These are phyloP conservation scores for Fusarium clavum DNA, from an alignment of 2,329 filamentous ascomycete species.

Conservation along the genomic window DNA sequence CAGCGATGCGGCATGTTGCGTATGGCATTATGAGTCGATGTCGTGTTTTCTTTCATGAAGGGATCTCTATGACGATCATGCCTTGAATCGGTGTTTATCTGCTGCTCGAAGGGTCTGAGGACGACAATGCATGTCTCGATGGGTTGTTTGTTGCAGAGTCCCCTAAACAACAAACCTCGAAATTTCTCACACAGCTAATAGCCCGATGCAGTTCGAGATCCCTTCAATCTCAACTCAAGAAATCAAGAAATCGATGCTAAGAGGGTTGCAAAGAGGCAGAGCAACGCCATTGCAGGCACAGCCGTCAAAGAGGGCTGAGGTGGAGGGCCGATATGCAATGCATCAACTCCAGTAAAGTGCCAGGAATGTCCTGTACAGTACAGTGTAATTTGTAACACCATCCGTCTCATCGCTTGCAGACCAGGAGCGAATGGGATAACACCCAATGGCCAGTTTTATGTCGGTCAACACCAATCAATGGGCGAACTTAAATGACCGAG, in stretches of 20 bases:
- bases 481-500: conserved; percentile 5
- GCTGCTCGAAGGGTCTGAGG: conserved; percentile 7
- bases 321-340: conserved; percentile 44
- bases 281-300: conserved; percentile 43
- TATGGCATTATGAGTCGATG: conserved; percentile 10
- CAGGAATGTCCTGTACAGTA: background rate
- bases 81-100: conserved; percentile 16
- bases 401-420: conserved; percentile 14
- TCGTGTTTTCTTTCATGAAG: conserved; percentile 3
- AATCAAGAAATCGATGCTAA: background rate
- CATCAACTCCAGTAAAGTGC: conserved; percentile 17
- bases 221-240: background rate
- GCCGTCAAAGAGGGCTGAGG: conserved; percentile 47
- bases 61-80: conserved; percentile 12
- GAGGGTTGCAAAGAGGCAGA: conserved; percentile 37
- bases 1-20: conserved; percentile 2
- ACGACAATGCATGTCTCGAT: conserved; percentile 1
- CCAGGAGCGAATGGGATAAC: conserved; percentile 15
- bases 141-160: conserved; percentile 3
- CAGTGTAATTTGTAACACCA: conserved; percentile 12
- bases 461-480: conserved; percentile 17
- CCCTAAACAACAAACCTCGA: background rate
- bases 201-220: conserved; percentile 1
- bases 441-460: conserved; percentile 6
- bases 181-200: conserved; percentile 1